Base-by-base conservation (phyloP, 2,329 filamentous ascomycete genomes). In the Ceratocystis cacaofunesta region DNA sequence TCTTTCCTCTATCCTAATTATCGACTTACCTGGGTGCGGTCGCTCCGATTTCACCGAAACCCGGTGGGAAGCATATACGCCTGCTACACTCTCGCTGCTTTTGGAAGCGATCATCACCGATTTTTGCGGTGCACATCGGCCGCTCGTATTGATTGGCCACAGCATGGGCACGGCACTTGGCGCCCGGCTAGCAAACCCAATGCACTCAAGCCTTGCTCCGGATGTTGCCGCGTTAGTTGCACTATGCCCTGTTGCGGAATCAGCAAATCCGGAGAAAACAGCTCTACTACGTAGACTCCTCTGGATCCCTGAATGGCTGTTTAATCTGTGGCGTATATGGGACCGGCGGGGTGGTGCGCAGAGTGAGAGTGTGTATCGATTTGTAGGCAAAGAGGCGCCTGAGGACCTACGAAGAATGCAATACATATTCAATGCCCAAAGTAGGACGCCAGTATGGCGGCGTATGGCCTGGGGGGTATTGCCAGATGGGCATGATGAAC, bases 21-120 rank as follows among this genome's bases (percentile, higher is more conserved):
- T 97, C 68, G 94, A 99, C 73, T 79, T 96, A 3, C 92, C 94
- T 0, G 94, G 94, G 48, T 95, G 92, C 71, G 94, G 94, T 36
- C 78, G 86, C 25, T 96, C 92, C 1, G 77, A 81, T 7, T 95
- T 92, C 74, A 78, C 81, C 17, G 87, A 88, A 22, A 83, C 78
- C 17, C 74, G 80, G 25, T 92, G 89, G 85, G 80, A 84, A 55
- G 90, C 92, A 6, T 99, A 97, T 73, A 86, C 84, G 0, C 84
- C 86, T 0, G 83, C 90, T 50, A 85, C 88, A 1, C 78, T 97
- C 28, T 84, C 83, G 3, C 87, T 90, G 69, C 78, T 99, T 10
- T 78, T 96, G 15, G 85, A 86, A 66, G 80, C 79, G 1, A 83
- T 90, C 41, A 91, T 97, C 67, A 82, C 90, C 48, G 80, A 85